phyloP scores from a whole-genome alignment of 768 basidiomycete species.

The Lentinula guzmanii region DNA sequence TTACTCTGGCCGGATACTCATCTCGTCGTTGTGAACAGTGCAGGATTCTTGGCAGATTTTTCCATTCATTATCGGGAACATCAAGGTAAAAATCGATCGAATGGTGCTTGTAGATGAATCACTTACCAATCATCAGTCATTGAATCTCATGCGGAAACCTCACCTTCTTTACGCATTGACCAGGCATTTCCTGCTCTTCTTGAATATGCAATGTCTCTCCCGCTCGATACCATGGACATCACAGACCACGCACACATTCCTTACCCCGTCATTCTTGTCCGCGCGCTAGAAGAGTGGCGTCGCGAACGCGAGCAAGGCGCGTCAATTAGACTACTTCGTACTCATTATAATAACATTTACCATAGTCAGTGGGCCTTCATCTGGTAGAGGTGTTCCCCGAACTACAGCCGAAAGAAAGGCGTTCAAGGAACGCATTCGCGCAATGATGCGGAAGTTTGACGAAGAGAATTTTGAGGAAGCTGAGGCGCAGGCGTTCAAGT shows the following conservation, averaged over 20 bases:
- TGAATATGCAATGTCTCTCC: constrained; percentile 63
- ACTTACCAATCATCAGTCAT: constrained; percentile 49
- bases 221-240: constrained; percentile 76
- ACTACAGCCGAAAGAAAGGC: constrained; percentile 62
- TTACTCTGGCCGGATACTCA: constrained; percentile 68
- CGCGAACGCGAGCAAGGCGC: constrained; percentile 34
- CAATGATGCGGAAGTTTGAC: constrained; percentile 67
- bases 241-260: constrained; percentile 90
- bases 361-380: neutral
- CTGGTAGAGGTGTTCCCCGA: constrained; percentile 34
- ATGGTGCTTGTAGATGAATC: neutral
- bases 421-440: constrained; percentile 66
- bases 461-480: constrained; percentile 99
- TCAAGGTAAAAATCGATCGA: constrained; percentile 45
- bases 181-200: constrained; percentile 81
- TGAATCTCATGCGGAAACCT: constrained; percentile 77
- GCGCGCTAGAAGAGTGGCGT: constrained; percentile 72
- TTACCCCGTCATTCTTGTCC: constrained; percentile 84
- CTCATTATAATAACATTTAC: neutral
- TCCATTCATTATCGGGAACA: constrained; percentile 89
- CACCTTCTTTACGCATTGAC: constrained; percentile 78
- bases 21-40: constrained; percentile 74
- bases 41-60: constrained; percentile 88
- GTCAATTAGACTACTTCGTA: neutral
- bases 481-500: constrained; percentile 78